Conservation (phyloP, 768 basidiomycete species). For the Leccinum imitatum region DNA sequence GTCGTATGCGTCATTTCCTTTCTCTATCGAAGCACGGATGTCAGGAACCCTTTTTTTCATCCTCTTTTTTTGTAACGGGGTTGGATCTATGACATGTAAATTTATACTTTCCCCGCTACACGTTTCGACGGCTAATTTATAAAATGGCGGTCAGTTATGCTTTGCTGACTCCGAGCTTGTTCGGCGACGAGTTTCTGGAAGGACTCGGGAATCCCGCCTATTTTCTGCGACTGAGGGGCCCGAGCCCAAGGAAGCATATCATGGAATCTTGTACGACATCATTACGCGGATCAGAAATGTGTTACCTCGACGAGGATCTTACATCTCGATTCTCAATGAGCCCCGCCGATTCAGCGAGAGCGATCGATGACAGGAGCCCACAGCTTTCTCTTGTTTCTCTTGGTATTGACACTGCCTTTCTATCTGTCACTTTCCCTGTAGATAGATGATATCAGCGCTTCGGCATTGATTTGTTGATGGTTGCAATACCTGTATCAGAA, state of each 20-base stretch:
- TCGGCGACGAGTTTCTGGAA: no score
- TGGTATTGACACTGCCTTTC: not conserved
- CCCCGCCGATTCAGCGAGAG: no score
- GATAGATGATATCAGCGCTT: not conserved
- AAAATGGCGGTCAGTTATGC: no score
- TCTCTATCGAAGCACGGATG: conserved; percentile 5
- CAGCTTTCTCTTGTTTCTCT: not conserved
- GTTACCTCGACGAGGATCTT: no score
- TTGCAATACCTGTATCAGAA: not conserved
- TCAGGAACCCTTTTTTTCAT: not conserved
- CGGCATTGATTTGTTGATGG: not conserved
- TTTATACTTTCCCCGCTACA: conserved; percentile 4
- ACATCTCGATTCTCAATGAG: no score
- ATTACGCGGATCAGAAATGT: no score
- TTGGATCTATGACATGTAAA: conserved; percentile 12
- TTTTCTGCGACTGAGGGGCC: no score
- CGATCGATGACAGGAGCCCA: no score
- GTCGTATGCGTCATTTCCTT: not conserved
- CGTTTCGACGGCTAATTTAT: not conserved
- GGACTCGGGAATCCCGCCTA: no score
- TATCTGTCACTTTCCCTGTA: not conserved
- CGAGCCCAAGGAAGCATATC: no score
- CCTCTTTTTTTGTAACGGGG: conserved; percentile 11
- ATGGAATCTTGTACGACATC: no score
- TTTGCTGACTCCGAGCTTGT: no score